These are phyloP conservation scores for Volutella citrinella DNA, from an alignment of 2,329 filamentous ascomycete species.

Conservation along the genomic window DNA sequence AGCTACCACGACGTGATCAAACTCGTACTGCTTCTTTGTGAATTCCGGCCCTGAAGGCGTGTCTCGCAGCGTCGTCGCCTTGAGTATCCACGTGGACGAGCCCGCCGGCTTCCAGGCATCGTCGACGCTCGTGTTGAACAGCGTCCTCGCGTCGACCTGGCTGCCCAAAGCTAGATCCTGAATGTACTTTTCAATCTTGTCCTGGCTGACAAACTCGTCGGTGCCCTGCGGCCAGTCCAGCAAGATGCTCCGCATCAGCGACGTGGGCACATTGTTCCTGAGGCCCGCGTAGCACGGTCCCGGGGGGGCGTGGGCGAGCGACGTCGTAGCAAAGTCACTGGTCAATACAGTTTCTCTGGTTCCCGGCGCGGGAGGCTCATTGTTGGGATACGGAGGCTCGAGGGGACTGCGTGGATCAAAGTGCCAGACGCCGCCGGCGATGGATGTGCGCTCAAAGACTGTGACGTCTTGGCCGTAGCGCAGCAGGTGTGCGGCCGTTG, in stretches of 20 bases:
- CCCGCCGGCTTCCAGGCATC: conserved; percentile 41
- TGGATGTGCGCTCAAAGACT: conserved; percentile 34
- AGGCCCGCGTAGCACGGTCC: conserved; percentile 55
- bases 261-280: conserved; percentile 74
- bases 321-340: background rate
- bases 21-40: conserved; percentile 31
- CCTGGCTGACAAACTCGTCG: conserved; percentile 56
- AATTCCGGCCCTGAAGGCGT: conserved; percentile 18
- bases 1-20: conserved; percentile 66
- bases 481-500: conserved; percentile 34
- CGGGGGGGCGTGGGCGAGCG: conserved; percentile 20
- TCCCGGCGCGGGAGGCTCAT: conserved; percentile 18
- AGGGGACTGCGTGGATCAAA: conserved; percentile 29
- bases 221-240: conserved; percentile 57
- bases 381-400: conserved; percentile 32
- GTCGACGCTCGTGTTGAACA: conserved; percentile 60
- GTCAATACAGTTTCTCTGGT: too few species aligned
- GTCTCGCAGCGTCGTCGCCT: conserved; percentile 41
- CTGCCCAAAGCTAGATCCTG: conserved; percentile 52
- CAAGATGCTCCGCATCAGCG: conserved; percentile 41
- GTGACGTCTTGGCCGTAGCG: conserved; percentile 33
- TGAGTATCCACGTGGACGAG: conserved; percentile 46
- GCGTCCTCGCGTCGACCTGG: conserved; percentile 47
- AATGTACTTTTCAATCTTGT: conserved; percentile 57
- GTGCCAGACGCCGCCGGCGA: conserved; percentile 38